Evolutionary conservation across 2,329 filamentous ascomycete genomes (phyloP).

Genomic region (Ceratocystiopsis sp.): DNA sequence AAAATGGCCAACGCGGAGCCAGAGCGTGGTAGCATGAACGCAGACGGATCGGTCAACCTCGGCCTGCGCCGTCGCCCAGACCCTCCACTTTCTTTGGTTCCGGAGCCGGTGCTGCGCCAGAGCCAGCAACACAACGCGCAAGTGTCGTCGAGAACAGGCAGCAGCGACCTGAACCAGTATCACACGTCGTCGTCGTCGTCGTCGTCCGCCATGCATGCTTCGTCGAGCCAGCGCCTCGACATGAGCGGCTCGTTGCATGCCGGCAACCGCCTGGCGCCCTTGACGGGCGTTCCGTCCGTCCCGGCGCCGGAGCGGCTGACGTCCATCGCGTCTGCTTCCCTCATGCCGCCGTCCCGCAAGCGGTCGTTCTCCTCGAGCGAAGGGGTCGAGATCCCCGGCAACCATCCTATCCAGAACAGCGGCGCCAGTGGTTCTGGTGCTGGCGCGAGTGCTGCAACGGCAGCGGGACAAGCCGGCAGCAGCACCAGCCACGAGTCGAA

Average conservation of each 20-base stretch:
- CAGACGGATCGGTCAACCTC: constrained; percentile 48
- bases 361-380: constrained; percentile 49
- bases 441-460: background rate
- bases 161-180: constrained; percentile 32
- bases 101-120: constrained; percentile 25
- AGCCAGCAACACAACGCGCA: constrained; percentile 16
- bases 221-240: constrained; percentile 20
- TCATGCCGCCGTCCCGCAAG: constrained; percentile 43
- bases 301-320: constrained; percentile 31
- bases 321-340: constrained; percentile 43
- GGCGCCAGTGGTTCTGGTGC: background rate
- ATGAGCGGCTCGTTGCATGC: constrained; percentile 28
- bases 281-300: constrained; percentile 24
- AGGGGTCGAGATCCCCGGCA: constrained; percentile 20
- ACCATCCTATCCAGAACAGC: background rate
- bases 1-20: constrained; percentile 2
- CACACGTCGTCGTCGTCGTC: constrained; percentile 21
- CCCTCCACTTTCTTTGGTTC: constrained; percentile 28
- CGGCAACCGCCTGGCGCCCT: constrained; percentile 41
- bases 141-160: constrained; percentile 21
- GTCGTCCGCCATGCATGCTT: constrained; percentile 9
- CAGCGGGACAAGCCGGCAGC: constrained; percentile 13
- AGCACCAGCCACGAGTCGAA: constrained; percentile 26
- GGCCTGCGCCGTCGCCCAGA: constrained; percentile 34
- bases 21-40: constrained; percentile 41